phyloP scores from a whole-genome alignment of 2,329 filamentous ascomycete species.

The Periconia macrospinosa region DNA sequence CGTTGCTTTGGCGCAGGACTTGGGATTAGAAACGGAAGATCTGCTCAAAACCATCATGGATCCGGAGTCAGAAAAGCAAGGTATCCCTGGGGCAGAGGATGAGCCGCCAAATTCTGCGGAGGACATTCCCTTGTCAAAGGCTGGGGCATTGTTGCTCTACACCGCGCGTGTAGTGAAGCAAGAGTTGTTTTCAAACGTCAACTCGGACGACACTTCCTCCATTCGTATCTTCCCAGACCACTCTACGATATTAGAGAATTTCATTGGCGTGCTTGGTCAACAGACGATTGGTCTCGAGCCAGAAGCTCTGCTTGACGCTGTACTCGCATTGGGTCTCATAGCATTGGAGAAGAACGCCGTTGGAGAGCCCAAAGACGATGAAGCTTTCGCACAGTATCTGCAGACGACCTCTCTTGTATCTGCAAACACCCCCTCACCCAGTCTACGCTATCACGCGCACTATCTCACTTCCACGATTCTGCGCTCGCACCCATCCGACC shows the following conservation, averaged over 20 bases:
- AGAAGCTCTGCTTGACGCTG: conserved; percentile 57
- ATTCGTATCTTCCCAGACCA: conserved; percentile 58
- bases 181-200: conserved; percentile 51
- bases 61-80: conserved; percentile 43
- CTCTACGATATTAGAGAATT: conserved; percentile 54
- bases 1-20: conserved; percentile 65
- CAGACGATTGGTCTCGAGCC: conserved; percentile 44
- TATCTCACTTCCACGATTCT: conserved; percentile 54
- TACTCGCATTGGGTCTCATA: conserved; percentile 56
- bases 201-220: conserved; percentile 31
- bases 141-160: conserved; percentile 58
- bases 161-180: conserved; percentile 55
- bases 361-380: conserved; percentile 52
- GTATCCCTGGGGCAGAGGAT: conserved; percentile 54
- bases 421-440: conserved; percentile 52
- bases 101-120: conserved; percentile 55
- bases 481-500: conserved; percentile 56
- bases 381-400: conserved; percentile 57
- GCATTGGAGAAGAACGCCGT: conserved; percentile 51
- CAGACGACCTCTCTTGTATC: conserved; percentile 53
- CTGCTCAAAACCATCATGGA: conserved; percentile 50
- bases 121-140: conserved; percentile 59
- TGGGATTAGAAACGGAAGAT: conserved; percentile 53
- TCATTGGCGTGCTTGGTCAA: conserved; percentile 47
- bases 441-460: conserved; percentile 52